These are phyloP conservation scores for Phytophthora litchii DNA, from an alignment of 352 stramenopile species.

Conservation along the genomic window DNA sequence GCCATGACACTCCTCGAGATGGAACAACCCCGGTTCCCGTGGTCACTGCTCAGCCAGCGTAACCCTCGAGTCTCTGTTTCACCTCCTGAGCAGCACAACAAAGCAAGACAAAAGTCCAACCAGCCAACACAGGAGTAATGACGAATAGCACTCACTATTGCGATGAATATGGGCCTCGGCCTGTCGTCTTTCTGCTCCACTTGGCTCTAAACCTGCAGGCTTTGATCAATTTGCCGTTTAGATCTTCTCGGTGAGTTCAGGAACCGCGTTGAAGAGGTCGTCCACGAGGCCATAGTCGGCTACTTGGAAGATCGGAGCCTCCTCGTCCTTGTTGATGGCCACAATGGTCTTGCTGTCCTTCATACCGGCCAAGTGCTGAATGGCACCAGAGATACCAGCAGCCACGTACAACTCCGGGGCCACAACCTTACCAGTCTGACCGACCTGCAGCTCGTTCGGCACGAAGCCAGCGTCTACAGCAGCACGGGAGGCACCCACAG, in stretches of 20 bases:
- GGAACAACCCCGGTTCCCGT: constrained; percentile 23
- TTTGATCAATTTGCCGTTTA: constrained; percentile 54
- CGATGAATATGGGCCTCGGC: constrained; percentile 26
- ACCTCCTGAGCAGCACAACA: neutral
- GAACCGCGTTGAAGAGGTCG: constrained; percentile 97
- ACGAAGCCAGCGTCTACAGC: constrained; percentile 98
- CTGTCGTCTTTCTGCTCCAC: constrained; percentile 19
- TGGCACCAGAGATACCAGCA: constrained; percentile 97
- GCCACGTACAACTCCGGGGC: constrained; percentile 98
- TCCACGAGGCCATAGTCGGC: constrained; percentile 98
- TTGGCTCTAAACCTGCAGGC: constrained; percentile 14
- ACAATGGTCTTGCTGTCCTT: constrained; percentile 99
- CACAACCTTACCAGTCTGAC: constrained; percentile 99
- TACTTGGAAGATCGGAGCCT: constrained; percentile 99
- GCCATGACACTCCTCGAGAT: constrained; percentile 15
- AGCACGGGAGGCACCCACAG: constrained; percentile 96
- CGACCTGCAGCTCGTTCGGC: constrained; percentile 99
- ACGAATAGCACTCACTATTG: constrained; percentile 38
- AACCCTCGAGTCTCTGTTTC: neutral
- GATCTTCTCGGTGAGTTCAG: constrained; percentile 98
- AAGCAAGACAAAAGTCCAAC: constrained; percentile 1
- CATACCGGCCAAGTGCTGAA: constrained; percentile 99
- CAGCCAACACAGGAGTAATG: constrained; percentile 10
- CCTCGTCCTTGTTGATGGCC: constrained; percentile 99
- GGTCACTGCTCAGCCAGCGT: constrained; percentile 18